Base-by-base conservation (phyloP, 1,139 yeast species). In the Diutina rugosa region DNA sequence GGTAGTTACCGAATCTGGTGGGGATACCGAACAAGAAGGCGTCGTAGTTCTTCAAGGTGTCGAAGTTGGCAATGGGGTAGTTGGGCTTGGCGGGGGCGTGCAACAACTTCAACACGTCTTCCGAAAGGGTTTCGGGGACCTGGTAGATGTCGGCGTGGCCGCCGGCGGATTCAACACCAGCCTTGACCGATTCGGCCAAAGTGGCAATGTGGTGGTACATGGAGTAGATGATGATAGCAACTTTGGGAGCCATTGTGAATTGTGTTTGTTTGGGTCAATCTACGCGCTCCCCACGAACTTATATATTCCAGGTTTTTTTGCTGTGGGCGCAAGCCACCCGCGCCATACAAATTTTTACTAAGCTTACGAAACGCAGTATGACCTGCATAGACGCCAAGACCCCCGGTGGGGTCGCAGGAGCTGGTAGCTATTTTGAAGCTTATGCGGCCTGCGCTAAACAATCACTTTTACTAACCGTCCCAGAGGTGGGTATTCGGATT, bases 141-240 rank as follows among this genome's bases (percentile, higher is more conserved):
- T 57, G 58, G 59, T 59, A 60, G 28, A 60, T 45, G 48, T 60
- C 61, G 3, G 61, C 61, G 47, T 55, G 56, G 6, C 62, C 62
- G 8, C 62, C 62, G 10, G 62, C 62, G 9, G 61, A 57, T 8
- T 45, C 51, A 35, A 60, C 57, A 2, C 62, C 62, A 41, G 58
- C 56, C 55, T 60, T 57, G 44, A 57, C 57, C 46, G 62, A 59
- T 55, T 58, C 53, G 2, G 62, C 62, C 60, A 60, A 58, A 41
- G 57, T 59, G 44, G 51, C 58, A 26, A 60, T 57, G 59, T 60
- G 62, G 56, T 58, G 56, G 58, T 59, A 59, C 55, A 60, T 60
- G 21, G 62, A 59, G 56, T 60, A 60, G 48, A 61, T 60, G 60
- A 59, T 60, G 55, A 60, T 60, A 12, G 62, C 62, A n/a, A 60